A percentile compares a stretch with the other conserved stretches of the same genome.
Evolutionary conservation across 2,329 filamentous ascomycete genomes (phyloP).

Genomic region (Talaromyces pinophilus): DNA sequence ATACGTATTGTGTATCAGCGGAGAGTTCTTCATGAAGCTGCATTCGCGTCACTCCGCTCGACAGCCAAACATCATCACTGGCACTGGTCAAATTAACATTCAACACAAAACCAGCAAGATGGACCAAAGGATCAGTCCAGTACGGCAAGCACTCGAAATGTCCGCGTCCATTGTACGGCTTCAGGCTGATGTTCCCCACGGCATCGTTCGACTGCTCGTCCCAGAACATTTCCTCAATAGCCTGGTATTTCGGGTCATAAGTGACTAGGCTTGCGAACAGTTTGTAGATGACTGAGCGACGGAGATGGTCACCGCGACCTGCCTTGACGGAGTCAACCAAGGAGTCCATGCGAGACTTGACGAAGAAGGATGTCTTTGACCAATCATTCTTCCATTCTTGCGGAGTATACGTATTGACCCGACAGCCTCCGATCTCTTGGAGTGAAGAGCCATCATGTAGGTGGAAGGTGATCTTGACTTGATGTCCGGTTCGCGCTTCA

Average conservation of each 20-base stretch:
- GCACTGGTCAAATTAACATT: neutral
- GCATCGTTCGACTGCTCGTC: neutral
- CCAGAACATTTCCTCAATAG: neutral
- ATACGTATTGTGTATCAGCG: neutral
- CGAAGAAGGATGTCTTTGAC: neutral
- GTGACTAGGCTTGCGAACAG: neutral
- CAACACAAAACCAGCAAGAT: neutral
- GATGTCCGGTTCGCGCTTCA: neutral
- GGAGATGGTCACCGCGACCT: neutral
- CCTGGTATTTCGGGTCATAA: neutral
- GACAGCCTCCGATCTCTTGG: neutral
- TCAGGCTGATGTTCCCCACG: neutral
- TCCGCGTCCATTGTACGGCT: neutral
- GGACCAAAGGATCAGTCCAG: neutral
- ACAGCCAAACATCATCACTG: neutral
- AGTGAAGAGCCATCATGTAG: neutral
- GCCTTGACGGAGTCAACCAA: neutral
- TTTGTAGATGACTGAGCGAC: neutral
- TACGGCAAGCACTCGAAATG: neutral
- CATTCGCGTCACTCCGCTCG: neutral
- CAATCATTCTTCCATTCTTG: neutral
- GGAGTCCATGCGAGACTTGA: neutral
- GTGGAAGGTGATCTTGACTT: neutral
- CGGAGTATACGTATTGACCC: neutral
- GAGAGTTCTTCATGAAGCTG: neutral